Evolutionary conservation across 2,329 filamentous ascomycete species (phyloP), one percentile per base, ranked within the genome.

Genomic region (Penicillium sp.): DNA sequence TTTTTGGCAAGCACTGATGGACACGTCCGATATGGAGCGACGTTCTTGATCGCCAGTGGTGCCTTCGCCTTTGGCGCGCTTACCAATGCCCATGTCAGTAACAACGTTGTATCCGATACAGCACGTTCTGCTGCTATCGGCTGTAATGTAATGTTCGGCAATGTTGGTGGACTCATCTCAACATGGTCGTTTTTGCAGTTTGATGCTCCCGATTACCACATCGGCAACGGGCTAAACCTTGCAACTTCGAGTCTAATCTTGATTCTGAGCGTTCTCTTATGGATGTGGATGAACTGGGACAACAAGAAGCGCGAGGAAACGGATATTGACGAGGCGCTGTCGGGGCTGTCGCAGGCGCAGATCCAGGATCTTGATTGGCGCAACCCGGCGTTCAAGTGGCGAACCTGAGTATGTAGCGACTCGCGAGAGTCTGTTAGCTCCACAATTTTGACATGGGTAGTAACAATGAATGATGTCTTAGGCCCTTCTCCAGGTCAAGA

Each of bases 101-200:
- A 88, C 7, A 91, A 91, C 66, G 88, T 92, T 0, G 84, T 91
- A 7, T 88, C 86, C 4, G 90, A 92, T 67, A 90, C 90, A 0
- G 87, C 90, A 0, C 83, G 89, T 15, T 86, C 86, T 9, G 84
- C 87, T 0, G 88, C 88, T 3, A 90, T 91, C 49, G 88, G 86
- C 11, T 85, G 84, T 0, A 87, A 86, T 57, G 87, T 91, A 70
- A 91, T 91, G 88, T 78, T 90, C 26, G 90, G 89, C 30, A 91
- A 91, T 58, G 72, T 91, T n/a, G 90, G 90, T 2, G 90, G 89
- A 0, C 73, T 91, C 38, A 83, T 90, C 61, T 83, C 85, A 1
- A 89, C 86, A 0, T 91, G 88, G 88, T 83, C 81, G 1, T 91
- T 89, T 75, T 69, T 91, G 17, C 83, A 84, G 0, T 85, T 78